Base-by-base conservation (phyloP, 176 grass and related monocot species). In the Carex scoparia region DNA sequence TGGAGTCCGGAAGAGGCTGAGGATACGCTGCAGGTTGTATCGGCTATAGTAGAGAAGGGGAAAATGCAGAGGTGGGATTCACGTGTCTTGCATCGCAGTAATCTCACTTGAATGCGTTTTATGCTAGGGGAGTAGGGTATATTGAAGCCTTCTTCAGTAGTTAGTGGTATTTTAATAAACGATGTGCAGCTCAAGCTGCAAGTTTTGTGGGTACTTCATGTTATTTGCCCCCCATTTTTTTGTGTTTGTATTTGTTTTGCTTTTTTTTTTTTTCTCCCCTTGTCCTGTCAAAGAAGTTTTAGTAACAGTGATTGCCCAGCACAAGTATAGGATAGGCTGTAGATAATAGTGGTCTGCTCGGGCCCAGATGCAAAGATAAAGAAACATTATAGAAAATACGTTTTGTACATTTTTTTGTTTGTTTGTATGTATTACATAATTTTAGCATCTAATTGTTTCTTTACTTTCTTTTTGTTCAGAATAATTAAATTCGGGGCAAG, bases 1-100 rank as follows among this genome's bases (percentile, higher is more conserved):
- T 87, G 80, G 67, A 94, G 81, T 61, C 33, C 71, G 53, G 95
- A 94, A 81, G 95, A 97, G 67, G 92, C 95, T 18, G 92, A 93
- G 85, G 90, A 89, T 84, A 80, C 89, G 28, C 10, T 94, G 49
- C 92, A 93, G 86, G 85, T 93, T 65, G 46, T 94, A 73, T 44
- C 79, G 31, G 75, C 89, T 30, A 81, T 94, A 53, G 91, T 90
- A 0, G 93, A 98, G 79, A 90, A 94, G 74, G 89, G 91, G 5
- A 94, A 87, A 65, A 80, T 87, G 53, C 71, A 37, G 65, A 88
- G 57, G 14, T 71, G 81, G 81, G 61, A 83, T 83, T 33, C 81
- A 7, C 18, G 32, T 32, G 23, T 83, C 7, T 69, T 83, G 81
- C 81, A 66, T 83, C 58, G 81, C 11, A 53, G 81, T 55, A 83